Base-by-base conservation (phyloP, 495 filamentous ascomycete genomes). In the Antarctomyces pellizariae region DNA sequence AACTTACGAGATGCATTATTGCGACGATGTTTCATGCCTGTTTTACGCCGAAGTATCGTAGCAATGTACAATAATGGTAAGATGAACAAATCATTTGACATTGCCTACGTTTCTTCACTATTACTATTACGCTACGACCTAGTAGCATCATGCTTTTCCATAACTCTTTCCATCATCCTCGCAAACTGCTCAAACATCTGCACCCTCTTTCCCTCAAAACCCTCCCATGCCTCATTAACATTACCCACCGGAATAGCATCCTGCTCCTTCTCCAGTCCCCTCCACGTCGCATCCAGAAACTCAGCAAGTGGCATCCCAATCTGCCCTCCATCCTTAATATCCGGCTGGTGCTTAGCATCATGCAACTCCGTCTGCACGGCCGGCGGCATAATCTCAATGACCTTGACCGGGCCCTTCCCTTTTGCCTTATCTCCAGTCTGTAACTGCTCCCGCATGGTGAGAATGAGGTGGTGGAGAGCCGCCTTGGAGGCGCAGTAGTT, bases 361-460 rank as follows among this genome's bases (percentile, higher is more conserved):
- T 66, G 62, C 26, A 69, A 44, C 43, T 68, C 64, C 4, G 61
- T 78, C 49, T 71, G 65, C 14, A 78, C 69, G 2, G 65, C 56
- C 3, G 72, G 71, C 4, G 71, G 71, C 23, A 69, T 51, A 8
- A 75, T 42, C 46, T 79, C 72, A 16, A 76, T 47, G 2, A 77
- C 54, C 20, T 56, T 56, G 13, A 75, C 45, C 14, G 38, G 41
- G 1, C 25, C 31, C 9, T 13, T 28, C n/a, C n/a, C n/a, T n/a
- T n/a, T n/a, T n/a, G n/a, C n/a, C n/a, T n/a, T n/a, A 22, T 53
- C 46, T 7, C 49, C 49, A 0, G 47, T 37, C 22, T 43, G 39
- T 0, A 79, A 45, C 45, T 75, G 66, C 20, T 62, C 54, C 0
- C 71, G 60, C 7, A 78, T 47, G 9, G 50, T 56, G 26, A 71